These are phyloP conservation scores for Lyophyllum shimeji DNA, from an alignment of 768 basidiomycete species.

Conservation along the genomic window DNA sequence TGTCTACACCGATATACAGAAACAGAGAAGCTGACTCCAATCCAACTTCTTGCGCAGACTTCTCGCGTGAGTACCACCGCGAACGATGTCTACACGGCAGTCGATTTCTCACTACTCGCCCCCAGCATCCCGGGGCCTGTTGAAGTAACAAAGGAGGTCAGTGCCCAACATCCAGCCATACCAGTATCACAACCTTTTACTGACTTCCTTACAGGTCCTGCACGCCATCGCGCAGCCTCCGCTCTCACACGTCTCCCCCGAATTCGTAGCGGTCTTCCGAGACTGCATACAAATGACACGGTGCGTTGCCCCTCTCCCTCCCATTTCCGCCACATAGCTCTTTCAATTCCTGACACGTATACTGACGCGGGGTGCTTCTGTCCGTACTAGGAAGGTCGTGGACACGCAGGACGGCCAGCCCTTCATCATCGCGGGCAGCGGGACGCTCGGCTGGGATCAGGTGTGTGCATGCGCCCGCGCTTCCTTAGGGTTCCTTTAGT, in stretches of 20 bases:
- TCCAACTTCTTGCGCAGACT: constrained; percentile 7
- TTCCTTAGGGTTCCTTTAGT: no score
- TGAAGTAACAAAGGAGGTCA: constrained; percentile 38
- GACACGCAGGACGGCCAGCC: constrained; percentile 68
- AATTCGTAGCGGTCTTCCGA: constrained; percentile 86
- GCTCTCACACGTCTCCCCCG: constrained; percentile 85
- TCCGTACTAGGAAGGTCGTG: constrained; percentile 56
- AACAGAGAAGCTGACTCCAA: background rate
- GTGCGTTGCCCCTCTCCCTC: constrained; percentile 30
- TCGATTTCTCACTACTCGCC: background rate
- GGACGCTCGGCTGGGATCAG: constrained; percentile 92
- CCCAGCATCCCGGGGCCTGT: constrained; percentile 51
- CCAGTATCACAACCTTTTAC: background rate
- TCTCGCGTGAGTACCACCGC: constrained; percentile 17
- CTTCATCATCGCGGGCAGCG: constrained; percentile 84
- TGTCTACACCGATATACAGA: background rate
- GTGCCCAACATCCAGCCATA: background rate
- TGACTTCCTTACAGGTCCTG: constrained; percentile 56
- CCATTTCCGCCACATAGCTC: background rate
- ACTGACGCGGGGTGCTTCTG: background rate
- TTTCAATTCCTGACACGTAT: background rate
- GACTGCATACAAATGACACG: constrained; percentile 86
- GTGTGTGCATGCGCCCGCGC: constrained; percentile 27
- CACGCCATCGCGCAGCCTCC: constrained; percentile 91
- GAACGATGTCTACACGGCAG: background rate